Conservation (phyloP, 2,329 filamentous ascomycete genomes). For the Furcasterigmium furcatum region DNA sequence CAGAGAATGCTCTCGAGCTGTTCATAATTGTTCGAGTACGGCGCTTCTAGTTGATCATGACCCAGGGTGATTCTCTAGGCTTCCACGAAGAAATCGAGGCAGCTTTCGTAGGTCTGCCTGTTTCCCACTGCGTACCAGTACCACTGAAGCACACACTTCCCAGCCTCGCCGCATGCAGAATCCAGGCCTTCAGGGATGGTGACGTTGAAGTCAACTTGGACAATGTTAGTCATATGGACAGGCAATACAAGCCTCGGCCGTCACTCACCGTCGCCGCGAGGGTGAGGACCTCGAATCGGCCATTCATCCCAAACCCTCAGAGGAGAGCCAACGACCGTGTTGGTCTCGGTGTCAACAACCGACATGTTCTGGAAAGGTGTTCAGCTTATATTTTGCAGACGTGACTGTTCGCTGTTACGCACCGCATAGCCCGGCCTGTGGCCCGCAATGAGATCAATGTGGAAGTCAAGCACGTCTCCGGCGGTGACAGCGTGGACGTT, state of each 20-base stretch:
- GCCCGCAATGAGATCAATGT: conserved; percentile 32
- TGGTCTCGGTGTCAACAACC: conserved; percentile 40
- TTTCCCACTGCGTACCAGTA: conserved; percentile 55
- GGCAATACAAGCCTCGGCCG: conserved; percentile 16
- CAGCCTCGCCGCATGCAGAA: conserved; percentile 42
- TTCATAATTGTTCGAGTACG: too few species aligned
- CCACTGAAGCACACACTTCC: conserved; percentile 53
- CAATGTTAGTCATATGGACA: conserved; percentile 25
- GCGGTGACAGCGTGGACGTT: conserved; percentile 19
- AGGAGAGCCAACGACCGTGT: conserved; percentile 45
- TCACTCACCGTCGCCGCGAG: conserved; percentile 13
- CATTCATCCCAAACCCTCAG: conserved; percentile 37
- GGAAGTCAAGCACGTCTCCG: conserved; percentile 30
- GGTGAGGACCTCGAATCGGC: conserved; percentile 11
- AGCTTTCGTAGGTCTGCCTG: conserved; percentile 61
- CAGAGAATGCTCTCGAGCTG: too few species aligned
- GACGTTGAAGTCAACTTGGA: conserved; percentile 41
- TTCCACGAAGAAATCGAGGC: conserved; percentile 49
- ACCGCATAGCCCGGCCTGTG: conserved; percentile 28
- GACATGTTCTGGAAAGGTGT: conserved; percentile 37
- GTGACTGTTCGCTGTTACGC: background rate
- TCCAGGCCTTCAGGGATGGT: conserved; percentile 47
- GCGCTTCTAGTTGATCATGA: too few species aligned
- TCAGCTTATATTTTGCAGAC: conserved; percentile 10
- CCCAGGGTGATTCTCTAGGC: too few species aligned